Conservation (phyloP, 176 grass and related monocot genomes). For the Phyllostachys edulis region DNA sequence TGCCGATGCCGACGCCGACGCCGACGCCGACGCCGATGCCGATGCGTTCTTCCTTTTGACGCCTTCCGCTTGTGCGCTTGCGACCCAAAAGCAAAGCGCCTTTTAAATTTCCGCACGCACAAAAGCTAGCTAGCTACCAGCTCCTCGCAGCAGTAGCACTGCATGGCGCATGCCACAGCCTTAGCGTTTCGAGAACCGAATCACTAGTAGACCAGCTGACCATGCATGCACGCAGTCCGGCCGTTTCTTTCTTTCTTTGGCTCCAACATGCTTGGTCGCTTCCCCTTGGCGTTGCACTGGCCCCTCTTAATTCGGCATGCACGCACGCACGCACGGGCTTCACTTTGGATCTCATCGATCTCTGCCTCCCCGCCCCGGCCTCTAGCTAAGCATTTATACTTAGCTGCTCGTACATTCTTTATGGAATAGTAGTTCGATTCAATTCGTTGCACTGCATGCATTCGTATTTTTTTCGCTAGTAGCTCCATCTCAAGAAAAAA, state of each 20-base stretch:
- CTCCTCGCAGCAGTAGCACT: background rate
- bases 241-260: background rate
- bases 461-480: too few species aligned
- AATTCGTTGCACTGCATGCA: too few species aligned
- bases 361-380: too few species aligned
- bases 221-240: background rate
- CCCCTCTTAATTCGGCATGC: background rate
- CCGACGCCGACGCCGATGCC: background rate
- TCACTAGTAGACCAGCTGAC: background rate
- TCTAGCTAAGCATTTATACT: too few species aligned
- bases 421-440: too few species aligned
- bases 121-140: background rate
- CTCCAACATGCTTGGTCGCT: slow-evolving; percentile 21
- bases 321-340: too few species aligned
- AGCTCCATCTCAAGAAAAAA: too few species aligned
- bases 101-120: too few species aligned
- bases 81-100: background rate
- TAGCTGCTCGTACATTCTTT: too few species aligned
- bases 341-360: too few species aligned
- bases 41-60: slow-evolving; percentile 29
- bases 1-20: background rate
- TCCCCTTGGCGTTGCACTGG: slow-evolving; percentile 15
- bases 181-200: slow-evolving; percentile 8
- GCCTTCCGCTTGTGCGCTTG: slow-evolving; percentile 2
- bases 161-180: background rate